These are phyloP conservation scores for Achlya hypogyna DNA, from an alignment of 352 stramenopile genomes.

Conservation along the genomic window DNA sequence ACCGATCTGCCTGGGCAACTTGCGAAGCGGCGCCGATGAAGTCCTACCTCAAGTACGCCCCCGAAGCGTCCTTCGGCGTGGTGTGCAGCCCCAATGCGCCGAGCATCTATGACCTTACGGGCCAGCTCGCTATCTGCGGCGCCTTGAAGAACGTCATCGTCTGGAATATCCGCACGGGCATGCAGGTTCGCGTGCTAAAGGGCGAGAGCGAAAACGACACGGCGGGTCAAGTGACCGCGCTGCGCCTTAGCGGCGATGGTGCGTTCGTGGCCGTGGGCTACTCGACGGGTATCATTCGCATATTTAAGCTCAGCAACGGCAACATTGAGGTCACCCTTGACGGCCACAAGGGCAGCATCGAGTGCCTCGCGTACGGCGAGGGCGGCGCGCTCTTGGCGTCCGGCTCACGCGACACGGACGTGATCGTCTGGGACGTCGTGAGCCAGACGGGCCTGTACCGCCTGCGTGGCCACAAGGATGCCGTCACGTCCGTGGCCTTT, in stretches of 20 bases:
- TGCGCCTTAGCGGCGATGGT: slow-evolving; percentile 72
- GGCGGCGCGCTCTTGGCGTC: slow-evolving; percentile 75
- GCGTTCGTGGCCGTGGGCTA: slow-evolving; percentile 73
- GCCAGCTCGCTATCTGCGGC: slow-evolving; percentile 76
- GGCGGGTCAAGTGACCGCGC: slow-evolving; percentile 61
- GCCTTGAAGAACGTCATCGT: slow-evolving; percentile 86
- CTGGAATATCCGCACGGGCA: slow-evolving; percentile 88
- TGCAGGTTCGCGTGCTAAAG: slow-evolving; percentile 66
- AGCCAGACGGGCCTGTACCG: slow-evolving; percentile 83
- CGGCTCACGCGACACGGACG: slow-evolving; percentile 85
- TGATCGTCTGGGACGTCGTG: slow-evolving; percentile 92
- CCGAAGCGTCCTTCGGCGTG: slow-evolving; percentile 83
- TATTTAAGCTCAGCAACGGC: slow-evolving; percentile 73
- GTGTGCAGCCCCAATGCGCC: slow-evolving; percentile 85
- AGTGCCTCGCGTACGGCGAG: slow-evolving; percentile 59
- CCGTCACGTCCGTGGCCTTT: slow-evolving; percentile 86
- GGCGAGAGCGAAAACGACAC: slow-evolving; percentile 22
- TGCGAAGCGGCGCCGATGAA: slow-evolving; percentile 53
- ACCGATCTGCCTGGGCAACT: background rate
- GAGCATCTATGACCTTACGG: slow-evolving; percentile 78
- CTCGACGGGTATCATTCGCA: slow-evolving; percentile 62
- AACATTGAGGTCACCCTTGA: slow-evolving; percentile 78
- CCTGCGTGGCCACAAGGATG: slow-evolving; percentile 89
- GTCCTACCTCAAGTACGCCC: slow-evolving; percentile 90
- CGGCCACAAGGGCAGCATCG: slow-evolving; percentile 79